A percentile compares a stretch with the other conserved stretches of the same genome.
These are phyloP conservation scores for Phytophthora melonis DNA, from an alignment of 352 stramenopile genomes.

Conservation along the genomic window DNA sequence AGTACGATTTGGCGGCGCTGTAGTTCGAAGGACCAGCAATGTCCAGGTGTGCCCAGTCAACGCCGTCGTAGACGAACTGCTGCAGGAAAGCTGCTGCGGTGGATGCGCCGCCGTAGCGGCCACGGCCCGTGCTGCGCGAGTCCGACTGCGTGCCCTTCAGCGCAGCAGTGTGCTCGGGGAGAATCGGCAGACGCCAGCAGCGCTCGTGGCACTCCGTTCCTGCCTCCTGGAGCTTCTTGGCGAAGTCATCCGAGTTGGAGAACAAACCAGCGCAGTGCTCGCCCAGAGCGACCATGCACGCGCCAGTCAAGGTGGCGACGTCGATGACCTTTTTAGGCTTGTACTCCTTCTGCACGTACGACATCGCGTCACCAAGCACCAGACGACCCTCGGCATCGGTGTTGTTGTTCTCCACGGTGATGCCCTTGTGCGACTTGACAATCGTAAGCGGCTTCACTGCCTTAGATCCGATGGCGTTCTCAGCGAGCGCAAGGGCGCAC, in stretches of 20 bases:
- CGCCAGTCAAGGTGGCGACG: conserved; percentile 93
- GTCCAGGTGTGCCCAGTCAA: conserved; percentile 92
- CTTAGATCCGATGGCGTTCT: conserved; percentile 90
- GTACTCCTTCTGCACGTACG: conserved; percentile 90
- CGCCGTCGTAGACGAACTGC: conserved; percentile 89
- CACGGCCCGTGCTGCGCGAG: conserved; percentile 81
- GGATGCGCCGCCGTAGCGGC: conserved; percentile 81
- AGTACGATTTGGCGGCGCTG: conserved; percentile 83
- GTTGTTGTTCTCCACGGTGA: conserved; percentile 94
- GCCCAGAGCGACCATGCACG: conserved; percentile 90
- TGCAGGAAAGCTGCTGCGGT: conserved; percentile 91
- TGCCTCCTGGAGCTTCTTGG: conserved; percentile 66
- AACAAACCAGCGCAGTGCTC: conserved; percentile 93
- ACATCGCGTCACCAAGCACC: conserved; percentile 91
- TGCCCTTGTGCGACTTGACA: conserved; percentile 90
- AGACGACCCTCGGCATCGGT: conserved; percentile 94
- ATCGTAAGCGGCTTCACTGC: conserved; percentile 89
- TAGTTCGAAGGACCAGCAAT: conserved; percentile 91
- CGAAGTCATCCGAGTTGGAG: conserved; percentile 92
- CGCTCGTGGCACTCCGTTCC: conserved; percentile 80
- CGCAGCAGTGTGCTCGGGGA: conserved; percentile 82
- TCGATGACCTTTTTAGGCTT: conserved; percentile 94
- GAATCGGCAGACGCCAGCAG: conserved; percentile 91
- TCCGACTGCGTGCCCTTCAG: conserved; percentile 87
- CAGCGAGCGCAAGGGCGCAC: conserved; percentile 75